Conservation (phyloP, 371 early-diverging fungal species). For the Sporodiniella umbellata region DNA sequence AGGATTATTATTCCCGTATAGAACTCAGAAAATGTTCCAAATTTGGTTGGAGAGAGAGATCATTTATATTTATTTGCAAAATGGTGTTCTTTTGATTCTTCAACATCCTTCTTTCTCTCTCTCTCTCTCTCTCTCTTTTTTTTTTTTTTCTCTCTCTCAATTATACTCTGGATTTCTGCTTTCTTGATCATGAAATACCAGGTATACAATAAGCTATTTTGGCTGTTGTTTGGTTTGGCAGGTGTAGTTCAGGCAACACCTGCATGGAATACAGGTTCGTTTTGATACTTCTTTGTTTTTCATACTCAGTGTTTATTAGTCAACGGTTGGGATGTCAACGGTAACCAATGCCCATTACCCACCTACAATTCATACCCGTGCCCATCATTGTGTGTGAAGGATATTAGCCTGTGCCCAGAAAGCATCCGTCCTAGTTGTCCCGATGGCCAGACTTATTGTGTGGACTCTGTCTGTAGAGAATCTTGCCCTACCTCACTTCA, state of each 20-base stretch:
- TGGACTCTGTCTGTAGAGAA: conserved; percentile 46
- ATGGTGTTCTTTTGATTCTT: too few species aligned
- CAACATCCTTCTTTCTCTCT: too few species aligned
- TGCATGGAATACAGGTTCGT: conserved; percentile 4
- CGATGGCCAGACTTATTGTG: conserved; percentile 40
- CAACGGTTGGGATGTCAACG: conserved; percentile 45
- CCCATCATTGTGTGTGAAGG: conserved; percentile 47
- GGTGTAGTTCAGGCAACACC: conserved; percentile 2
- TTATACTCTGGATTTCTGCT: too few species aligned
- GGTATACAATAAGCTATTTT: neutral
- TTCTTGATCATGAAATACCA: neutral
- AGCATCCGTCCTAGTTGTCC: conserved; percentile 29
- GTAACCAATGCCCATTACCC: conserved; percentile 42
- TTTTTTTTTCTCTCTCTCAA: neutral
- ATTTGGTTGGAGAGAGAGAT: too few species aligned
- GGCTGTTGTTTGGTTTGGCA: neutral
- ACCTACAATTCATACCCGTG: conserved; percentile 41
- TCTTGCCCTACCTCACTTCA: conserved; percentile 24
- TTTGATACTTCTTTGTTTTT: neutral
- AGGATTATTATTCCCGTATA: too few species aligned
- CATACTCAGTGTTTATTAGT: conserved; percentile 24
- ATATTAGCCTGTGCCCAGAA: conserved; percentile 35
- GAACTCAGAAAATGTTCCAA: too few species aligned
- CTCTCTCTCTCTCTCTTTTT: neutral
- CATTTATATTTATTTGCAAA: too few species aligned